These are phyloP conservation scores for Zarea fungicola DNA, from an alignment of 2,329 filamentous ascomycete genomes.

Conservation along the genomic window DNA sequence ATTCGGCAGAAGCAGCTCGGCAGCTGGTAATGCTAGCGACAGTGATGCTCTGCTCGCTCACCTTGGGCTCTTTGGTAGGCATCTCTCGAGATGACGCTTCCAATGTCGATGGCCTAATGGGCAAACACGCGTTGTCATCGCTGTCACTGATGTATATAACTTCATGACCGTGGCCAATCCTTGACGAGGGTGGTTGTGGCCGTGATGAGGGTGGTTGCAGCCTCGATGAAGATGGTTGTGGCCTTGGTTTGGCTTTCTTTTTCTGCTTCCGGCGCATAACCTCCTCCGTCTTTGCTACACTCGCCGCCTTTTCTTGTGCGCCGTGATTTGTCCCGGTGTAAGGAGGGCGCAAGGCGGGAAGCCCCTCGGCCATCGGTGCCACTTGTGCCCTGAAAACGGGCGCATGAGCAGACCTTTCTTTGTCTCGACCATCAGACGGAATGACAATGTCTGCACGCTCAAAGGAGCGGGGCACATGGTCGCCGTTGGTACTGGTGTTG, in stretches of 20 bases:
- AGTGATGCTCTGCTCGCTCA: no score
- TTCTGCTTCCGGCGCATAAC: no score
- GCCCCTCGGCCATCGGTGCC: background rate
- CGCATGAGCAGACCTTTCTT: background rate
- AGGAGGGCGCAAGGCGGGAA: background rate
- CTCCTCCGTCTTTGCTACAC: no score
- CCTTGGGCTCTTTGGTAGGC: background rate
- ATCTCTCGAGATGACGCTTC: background rate
- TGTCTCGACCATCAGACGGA: background rate
- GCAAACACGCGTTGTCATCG: background rate
- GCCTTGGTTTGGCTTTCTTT: background rate
- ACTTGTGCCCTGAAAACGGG: background rate
- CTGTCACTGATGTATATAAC: slow-evolving; percentile 2
- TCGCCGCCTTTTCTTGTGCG: no score
- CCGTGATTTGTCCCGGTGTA: no score
- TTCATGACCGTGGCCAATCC: background rate
- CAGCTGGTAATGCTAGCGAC: no score
- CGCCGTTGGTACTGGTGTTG: background rate
- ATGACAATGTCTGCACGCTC: background rate
- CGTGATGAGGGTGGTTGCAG: no score
- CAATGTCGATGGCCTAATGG: background rate
- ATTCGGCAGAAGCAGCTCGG: no score
- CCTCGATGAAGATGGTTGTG: no score
- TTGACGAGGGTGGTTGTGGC: background rate
- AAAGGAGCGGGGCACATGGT: background rate